Evolutionary conservation across 495 filamentous ascomycete genomes (phyloP).

Genomic region (Hypomontagnella monticulosa): DNA sequence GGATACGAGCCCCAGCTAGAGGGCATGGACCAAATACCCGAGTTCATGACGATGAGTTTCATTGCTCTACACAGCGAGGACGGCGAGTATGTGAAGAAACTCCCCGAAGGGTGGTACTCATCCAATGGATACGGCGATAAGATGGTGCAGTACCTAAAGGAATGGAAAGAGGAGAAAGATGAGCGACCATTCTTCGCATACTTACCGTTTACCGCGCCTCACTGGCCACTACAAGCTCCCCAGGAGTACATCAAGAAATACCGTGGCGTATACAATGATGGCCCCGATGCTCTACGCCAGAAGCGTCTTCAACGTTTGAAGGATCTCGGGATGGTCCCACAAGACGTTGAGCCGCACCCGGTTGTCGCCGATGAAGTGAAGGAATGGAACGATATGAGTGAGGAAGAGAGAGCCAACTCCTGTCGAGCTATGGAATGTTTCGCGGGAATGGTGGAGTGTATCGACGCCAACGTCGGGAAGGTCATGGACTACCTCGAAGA

Average conservation of each 20-base stretch:
- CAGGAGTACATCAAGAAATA: slow-evolving; percentile 65
- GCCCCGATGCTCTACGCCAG: slow-evolving; percentile 64
- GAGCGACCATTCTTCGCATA: slow-evolving; percentile 70
- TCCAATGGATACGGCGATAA: slow-evolving; percentile 65
- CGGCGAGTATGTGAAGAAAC: slow-evolving; percentile 57
- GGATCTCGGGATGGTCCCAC: slow-evolving; percentile 61
- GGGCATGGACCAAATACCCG: slow-evolving; percentile 49
- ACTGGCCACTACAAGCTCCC: slow-evolving; percentile 70
- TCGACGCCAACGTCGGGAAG: slow-evolving; percentile 70
- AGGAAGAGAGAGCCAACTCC: slow-evolving; percentile 64
- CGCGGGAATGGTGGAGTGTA: slow-evolving; percentile 71
- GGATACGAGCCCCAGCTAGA: slow-evolving; percentile 65
- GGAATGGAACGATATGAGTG: slow-evolving; percentile 62
- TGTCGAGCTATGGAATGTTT: slow-evolving; percentile 67
- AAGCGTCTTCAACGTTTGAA: slow-evolving; percentile 63
- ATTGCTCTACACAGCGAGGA: slow-evolving; percentile 70
- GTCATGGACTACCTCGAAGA: slow-evolving; percentile 65
- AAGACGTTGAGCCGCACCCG: slow-evolving; percentile 63
- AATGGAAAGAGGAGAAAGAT: slow-evolving; percentile 61
- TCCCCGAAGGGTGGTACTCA: slow-evolving; percentile 67
- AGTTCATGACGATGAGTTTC: slow-evolving; percentile 61
- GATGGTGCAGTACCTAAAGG: slow-evolving; percentile 63
- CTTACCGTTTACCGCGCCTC: slow-evolving; percentile 67
- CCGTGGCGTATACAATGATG: slow-evolving; percentile 66
- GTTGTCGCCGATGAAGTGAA: slow-evolving; percentile 68